Conservation (phyloP, 2,329 filamentous ascomycete species). For the Colletotrichum australisinense region DNA sequence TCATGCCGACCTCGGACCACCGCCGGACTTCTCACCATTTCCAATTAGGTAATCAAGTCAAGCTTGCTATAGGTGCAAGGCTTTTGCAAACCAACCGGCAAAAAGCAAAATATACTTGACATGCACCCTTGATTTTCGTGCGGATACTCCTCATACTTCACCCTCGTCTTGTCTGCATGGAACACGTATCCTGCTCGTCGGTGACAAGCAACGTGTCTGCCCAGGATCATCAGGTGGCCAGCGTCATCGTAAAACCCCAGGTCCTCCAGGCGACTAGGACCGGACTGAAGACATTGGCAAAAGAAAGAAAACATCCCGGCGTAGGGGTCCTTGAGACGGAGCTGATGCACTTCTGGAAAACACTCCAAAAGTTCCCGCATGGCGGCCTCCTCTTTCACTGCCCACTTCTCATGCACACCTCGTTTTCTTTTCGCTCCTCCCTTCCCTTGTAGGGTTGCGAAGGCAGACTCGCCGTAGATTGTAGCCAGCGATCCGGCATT, state of each 20-base stretch:
- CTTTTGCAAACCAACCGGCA: neutral
- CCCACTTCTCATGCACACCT: neutral
- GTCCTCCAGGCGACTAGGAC: neutral
- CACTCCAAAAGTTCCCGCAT: slow-evolving; percentile 6
- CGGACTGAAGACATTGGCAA: slow-evolving; percentile 20
- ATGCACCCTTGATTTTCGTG: neutral
- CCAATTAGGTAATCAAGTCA: neutral
- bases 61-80: neutral
- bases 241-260: neutral
- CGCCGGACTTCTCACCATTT: neutral
- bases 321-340: slow-evolving; percentile 7
- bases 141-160: neutral
- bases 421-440: neutral
- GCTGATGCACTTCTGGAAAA: neutral
- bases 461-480: neutral
- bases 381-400: neutral
- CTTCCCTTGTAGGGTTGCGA: slow-evolving; percentile 6
- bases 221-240: neutral
- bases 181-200: neutral
- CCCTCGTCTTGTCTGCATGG: neutral
- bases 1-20: slow-evolving; percentile 25
- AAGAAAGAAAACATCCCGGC: neutral
- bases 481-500: slow-evolving; percentile 27
- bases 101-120: neutral
- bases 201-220: neutral